phyloP scores from a whole-genome alignment of 1,139 yeast species.

The Magnusiomyces ingens region DNA sequence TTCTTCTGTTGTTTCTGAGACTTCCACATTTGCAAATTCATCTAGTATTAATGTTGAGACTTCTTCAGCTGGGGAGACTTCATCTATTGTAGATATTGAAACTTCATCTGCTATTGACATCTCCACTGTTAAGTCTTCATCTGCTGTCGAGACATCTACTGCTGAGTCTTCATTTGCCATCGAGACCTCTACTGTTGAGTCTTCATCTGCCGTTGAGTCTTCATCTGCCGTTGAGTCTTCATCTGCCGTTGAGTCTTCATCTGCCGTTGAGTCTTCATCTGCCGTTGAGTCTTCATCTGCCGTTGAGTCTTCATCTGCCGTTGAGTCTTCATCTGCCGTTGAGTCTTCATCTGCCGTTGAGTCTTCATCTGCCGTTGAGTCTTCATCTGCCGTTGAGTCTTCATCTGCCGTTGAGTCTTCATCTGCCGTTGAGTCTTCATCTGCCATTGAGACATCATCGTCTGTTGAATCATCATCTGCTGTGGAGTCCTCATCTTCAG shows the following conservation, averaged over 20 bases:
- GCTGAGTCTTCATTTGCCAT: neutral
- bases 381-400: too few relatives aligned
- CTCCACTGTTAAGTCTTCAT: neutral
- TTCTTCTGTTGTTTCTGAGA: neutral
- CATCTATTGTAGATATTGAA: neutral
- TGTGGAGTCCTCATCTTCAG: too few relatives aligned
- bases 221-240: neutral
- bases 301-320: too few relatives aligned
- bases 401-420: too few relatives aligned
- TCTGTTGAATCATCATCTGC: too few relatives aligned
- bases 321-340: too few relatives aligned
- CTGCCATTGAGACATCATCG: too few relatives aligned
- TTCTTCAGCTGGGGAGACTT: neutral
- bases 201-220: neutral
- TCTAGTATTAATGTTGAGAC: neutral
- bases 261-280: too few relatives aligned
- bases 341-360: too few relatives aligned
- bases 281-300: too few relatives aligned
- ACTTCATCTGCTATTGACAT: neutral
- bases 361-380: too few relatives aligned
- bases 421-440: too few relatives aligned
- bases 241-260: neutral
- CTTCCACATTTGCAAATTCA: neutral
- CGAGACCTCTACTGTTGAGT: neutral
- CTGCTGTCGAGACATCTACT: neutral